A percentile compares a stretch with the other conserved stretches of the same genome.
Evolutionary conservation across 2,329 filamentous ascomycete genomes (phyloP).

Genomic region (Ceratocystis cubensis): DNA sequence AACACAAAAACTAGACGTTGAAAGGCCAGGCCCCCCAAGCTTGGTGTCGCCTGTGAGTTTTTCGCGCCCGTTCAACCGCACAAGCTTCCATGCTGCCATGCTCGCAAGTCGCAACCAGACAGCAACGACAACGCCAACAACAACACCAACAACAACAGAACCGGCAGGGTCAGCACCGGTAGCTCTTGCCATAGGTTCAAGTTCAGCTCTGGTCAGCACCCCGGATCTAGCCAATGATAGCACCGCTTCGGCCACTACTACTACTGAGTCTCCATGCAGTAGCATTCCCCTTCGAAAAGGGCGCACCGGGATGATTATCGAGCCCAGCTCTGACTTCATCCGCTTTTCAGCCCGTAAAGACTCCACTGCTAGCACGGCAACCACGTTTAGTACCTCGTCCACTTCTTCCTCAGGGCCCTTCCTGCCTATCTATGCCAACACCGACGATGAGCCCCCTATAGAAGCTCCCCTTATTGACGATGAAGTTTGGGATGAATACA

Average conservation of each 20-base stretch:
- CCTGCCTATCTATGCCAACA: slow-evolving; percentile 46
- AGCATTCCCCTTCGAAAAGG: slow-evolving; percentile 28
- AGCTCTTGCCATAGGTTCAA: slow-evolving; percentile 6
- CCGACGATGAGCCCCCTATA: slow-evolving; percentile 51
- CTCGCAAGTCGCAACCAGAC: slow-evolving; percentile 19
- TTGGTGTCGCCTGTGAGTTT: slow-evolving; percentile 64
- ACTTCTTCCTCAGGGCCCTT: slow-evolving; percentile 46
- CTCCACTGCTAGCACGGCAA: slow-evolving; percentile 46
- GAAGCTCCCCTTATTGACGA: slow-evolving; percentile 59
- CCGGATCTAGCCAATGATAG: slow-evolving; percentile 35
- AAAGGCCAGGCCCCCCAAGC: neutral
- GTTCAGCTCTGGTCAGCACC: slow-evolving; percentile 20
- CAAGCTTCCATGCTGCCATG: slow-evolving; percentile 34
- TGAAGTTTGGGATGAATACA: slow-evolving; percentile 88
- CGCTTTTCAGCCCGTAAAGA: slow-evolving; percentile 60
- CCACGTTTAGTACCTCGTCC: slow-evolving; percentile 40
- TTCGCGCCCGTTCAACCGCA: slow-evolving; percentile 62
- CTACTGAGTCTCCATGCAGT: slow-evolving; percentile 32
- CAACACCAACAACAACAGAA: slow-evolving; percentile 7
- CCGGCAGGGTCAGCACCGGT: neutral
- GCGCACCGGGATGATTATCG: slow-evolving; percentile 26
- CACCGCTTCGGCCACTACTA: slow-evolving; percentile 32
- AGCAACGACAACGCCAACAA: slow-evolving; percentile 18
- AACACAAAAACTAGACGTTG: neutral
- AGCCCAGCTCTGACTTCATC: slow-evolving; percentile 51